Evolutionary conservation across 2,329 filamentous ascomycete species (phyloP).

Genomic region (Nemania abortiva): DNA sequence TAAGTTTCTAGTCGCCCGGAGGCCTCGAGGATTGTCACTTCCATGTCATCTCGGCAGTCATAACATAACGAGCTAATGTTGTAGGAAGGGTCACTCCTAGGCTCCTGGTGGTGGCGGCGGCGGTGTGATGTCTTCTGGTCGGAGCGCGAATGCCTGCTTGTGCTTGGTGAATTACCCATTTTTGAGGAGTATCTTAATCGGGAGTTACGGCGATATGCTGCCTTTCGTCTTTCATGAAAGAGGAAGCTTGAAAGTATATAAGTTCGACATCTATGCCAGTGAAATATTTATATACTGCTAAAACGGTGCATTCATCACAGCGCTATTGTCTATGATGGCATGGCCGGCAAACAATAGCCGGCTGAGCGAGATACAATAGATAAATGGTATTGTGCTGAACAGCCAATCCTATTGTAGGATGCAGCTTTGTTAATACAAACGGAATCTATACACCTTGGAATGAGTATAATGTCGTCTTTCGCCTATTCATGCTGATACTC

Average conservation of each 20-base stretch:
- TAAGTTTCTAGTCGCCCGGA: not conserved
- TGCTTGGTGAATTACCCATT: constrained; percentile 4
- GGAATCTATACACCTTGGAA: constrained; percentile 22
- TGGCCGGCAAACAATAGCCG: not conserved
- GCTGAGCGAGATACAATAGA: not conserved
- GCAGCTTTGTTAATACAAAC: constrained; percentile 34
- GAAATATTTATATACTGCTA: not conserved
- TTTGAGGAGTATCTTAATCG: not conserved
- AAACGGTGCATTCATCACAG: not conserved
- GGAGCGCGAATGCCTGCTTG: not conserved
- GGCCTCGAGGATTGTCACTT: too few species aligned
- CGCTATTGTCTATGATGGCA: not conserved
- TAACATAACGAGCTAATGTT: too few species aligned
- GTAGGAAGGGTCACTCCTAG: too few species aligned
- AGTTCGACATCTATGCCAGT: not conserved
- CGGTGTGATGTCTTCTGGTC: not conserved
- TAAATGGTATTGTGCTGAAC: constrained; percentile 11
- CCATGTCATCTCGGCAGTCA: too few species aligned
- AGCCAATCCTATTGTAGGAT: constrained; percentile 15
- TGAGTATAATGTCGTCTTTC: constrained; percentile 11
- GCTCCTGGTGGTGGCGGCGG: too few species aligned
- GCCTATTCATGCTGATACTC: not conserved
- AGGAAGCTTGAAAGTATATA: not conserved
- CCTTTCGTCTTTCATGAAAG: not conserved
- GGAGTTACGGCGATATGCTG: not conserved